Base-by-base conservation (phyloP, 306 rosid genomes). In the Casuarina equisetifolia region DNA sequence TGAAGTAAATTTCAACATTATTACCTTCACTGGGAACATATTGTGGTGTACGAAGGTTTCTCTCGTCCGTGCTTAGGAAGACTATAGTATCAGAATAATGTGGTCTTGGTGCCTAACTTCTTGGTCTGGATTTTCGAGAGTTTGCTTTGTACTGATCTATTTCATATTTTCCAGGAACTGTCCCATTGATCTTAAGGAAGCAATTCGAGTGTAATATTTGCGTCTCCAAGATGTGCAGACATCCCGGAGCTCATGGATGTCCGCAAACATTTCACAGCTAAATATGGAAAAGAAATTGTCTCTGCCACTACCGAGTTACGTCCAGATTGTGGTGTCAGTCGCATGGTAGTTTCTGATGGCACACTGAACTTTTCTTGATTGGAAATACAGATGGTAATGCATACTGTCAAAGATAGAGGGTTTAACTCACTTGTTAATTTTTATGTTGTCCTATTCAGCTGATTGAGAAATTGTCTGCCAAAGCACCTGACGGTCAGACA, bases 161-260 rank as follows among this genome's bases (percentile, higher is more conserved):
- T 38, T 48, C 74, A 74, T 75, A 43, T 74, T 66, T 78, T 66
- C 44, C 92, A 95, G 99, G 84, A 85, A 75, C 76, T 95, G 99
- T 80, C 99, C 98, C 53, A 79, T 91, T 9, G 99, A 95, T 77
- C 83, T 95, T 85, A 92, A 95, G 91, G 99, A 95, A 91, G 97
- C 98, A 76, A 78, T 95, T 4, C 99, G 38, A 90, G 97, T 83
- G 88, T 92, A 59, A 78, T 95, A 80, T 95, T 91, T 88, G 99
- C 99, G 53, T 74, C 94, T 45, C 98, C 97, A 40, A 89, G 98
- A 89, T 95, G 97, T 82, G 86, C 91, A 5, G 98, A 95, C 80
- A 19, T 95, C 81, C 97, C 97, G 0, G 98, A 95, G 88, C 96
- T 96, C 59, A 44, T 75, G 59, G 99, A 96, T 66, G 82, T 92